Base-by-base conservation (phyloP, 164 flowering plant genomes). In the Magnolia officinalis region DNA sequence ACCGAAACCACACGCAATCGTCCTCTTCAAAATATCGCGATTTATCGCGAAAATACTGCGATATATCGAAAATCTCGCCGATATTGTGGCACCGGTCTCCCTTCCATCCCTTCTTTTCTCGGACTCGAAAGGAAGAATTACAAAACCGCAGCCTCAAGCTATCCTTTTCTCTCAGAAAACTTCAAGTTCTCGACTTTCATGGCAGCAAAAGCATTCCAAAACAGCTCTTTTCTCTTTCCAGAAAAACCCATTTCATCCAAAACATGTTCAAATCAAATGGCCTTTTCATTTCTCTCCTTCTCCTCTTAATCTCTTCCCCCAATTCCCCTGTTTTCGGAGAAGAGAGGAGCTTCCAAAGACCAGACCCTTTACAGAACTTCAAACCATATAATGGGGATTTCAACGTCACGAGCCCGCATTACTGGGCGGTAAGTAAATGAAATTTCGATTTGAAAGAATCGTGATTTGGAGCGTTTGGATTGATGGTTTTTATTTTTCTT, bases 371-470 rank as follows among this genome's bases (percentile, higher is more conserved):
- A 10, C 73, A 50, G 0, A 78, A 81, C 8, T 88, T 90, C 71
- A 85, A 83, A 68, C 37, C 37, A 31, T 90, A 89, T 73, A 63
- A 78, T 72, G 92, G 90, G 66, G 83, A 73, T 50, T 90, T 79
- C 71, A 80, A 89, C 71, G 31, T 88, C 31, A 67, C 74, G 23
- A 82, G 85, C 82, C 86, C 76, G 68, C 92, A 89, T 81, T 90
- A 90, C 78, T 87, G 88, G 89, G 83, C 91, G 73, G 95, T 90
- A 81, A 84, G 92, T 78, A 14, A 61, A 8, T 55, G 51, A 49
- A 64, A 3, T 10, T 37, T 21, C 70, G 51, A 55, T 72, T 74
- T 63, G 8, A 49, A 20, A 16, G 21, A 18, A 67, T 52, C 31
- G 67, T 67, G 61, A 71, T 70, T 67, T 70, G 4, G 18, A 19